Base-by-base conservation (phyloP, 2,329 filamentous ascomycete species). In the Ceratocystis cubensis region DNA sequence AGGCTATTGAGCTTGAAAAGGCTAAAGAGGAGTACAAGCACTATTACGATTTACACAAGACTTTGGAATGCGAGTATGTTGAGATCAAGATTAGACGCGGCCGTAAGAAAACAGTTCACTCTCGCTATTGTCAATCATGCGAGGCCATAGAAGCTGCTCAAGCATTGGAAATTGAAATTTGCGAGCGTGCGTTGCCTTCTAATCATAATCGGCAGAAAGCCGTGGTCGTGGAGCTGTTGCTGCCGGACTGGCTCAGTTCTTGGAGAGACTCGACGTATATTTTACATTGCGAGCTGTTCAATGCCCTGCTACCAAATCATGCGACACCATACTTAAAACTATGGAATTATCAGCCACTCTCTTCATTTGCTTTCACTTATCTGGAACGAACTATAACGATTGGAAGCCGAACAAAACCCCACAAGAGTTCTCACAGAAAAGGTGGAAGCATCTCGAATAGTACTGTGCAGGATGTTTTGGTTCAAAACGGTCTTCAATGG, bases 121-220 rank as follows among this genome's bases (percentile, higher is more conserved):
- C 0, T 2, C 0, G 2, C 3, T 1, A 15, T 3, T 59, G 25
- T 20, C 0, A 10, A 1, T 33, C 17, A 30, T 33, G 56, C 25
- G 0, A n/a, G n/a, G 0, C 56, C 69, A 2, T 3, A 5, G 0
- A 1, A 72, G 17, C 17, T n/a, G 81, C 81, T 0, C 59, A 74
- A 0, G 1, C 2, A 0, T 66, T 87, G 0, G 46, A 30, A 0
- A 84, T 87, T 6, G 0, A 53, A 0, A 71, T 82, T 7, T 75
- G 83, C 69, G 84, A 87, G 70, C 85, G 82, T 82, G 83, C 84
- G 0, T 73, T 86, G 0, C 78, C 82, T 0, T 37, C 53, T 0
- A 17, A 75, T 0, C 0, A 56, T 0, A 5, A 68, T 0, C 33
- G 75, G 10, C 75, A 75, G 0, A 78, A 80, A 66, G 74, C 80